phyloP scores from a whole-genome alignment of 1,284 basidiomycete species.

The Puccinia coronata region DNA sequence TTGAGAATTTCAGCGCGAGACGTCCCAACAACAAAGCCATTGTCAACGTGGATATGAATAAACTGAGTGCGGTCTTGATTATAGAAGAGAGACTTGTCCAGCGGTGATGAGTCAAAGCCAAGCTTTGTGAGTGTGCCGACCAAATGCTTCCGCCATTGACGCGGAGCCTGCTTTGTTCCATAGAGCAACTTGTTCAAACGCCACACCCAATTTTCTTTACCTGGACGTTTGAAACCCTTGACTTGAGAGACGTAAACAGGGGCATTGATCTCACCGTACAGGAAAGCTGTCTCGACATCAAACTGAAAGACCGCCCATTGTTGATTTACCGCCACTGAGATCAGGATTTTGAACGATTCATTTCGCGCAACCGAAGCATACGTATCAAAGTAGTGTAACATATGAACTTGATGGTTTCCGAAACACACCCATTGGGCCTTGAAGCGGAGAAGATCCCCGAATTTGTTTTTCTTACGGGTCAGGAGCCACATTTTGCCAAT shows the following conservation, averaged over 20 bases:
- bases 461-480: conserved; percentile 1
- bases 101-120: too few species aligned
- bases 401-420: conserved; percentile 14
- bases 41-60: too few species aligned
- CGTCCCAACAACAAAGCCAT: too few species aligned
- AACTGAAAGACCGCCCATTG: conserved; percentile 12
- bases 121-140: too few species aligned
- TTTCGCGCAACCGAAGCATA: too few species aligned
- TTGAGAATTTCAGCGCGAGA: too few species aligned
- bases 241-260: conserved; percentile 21
- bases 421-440: conserved; percentile 37
- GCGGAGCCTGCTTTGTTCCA: conserved; percentile 10
- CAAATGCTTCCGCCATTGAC: conserved; percentile 3
- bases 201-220: too few species aligned
- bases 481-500: conserved; percentile 37
- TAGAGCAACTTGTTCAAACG: not conserved
- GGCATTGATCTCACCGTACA: conserved; percentile 14
- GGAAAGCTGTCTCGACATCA: conserved; percentile 12
- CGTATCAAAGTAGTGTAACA: too few species aligned
- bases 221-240: not conserved
- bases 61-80: too few species aligned
- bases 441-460: not conserved
- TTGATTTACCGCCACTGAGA: not conserved
- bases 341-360: too few species aligned
- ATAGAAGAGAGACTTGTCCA: too few species aligned